Evolutionary conservation across 1,139 yeast species (phyloP), one percentile per base, ranked within the genome.

Genomic region (Yamadazyma diospyri): DNA sequence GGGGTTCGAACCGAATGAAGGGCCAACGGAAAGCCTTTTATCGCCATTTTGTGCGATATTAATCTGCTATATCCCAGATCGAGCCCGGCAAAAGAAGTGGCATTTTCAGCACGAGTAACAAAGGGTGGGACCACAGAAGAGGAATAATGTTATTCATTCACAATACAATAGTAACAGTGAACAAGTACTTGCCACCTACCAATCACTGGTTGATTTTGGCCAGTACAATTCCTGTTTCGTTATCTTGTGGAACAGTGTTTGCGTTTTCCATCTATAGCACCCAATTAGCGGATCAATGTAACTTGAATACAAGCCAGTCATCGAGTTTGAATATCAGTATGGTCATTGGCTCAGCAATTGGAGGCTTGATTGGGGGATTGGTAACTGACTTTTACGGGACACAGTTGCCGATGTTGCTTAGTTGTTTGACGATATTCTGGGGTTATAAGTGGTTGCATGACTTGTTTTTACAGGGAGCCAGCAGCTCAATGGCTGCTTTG

Each of bases 221-320:
- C 2, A 46, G 57, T 13, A 49, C 63, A 5, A 42, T 61, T 5
- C 65, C 65, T 0, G 64, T 61, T 14, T 56, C 64, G 1, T 41
- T 61, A 13, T 49, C 65, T 0, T 47, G 63, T 19, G 67, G 67
- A 4, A 59, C 65, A 0, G 34, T 61, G 9, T 61, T 61, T 41
- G 64, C 60, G 7, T 59, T 49, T 38, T 59, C 66, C 3, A 59
- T 60, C 3, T 60, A 58, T 40, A 52, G 54, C 10, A 59, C 66
- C 8, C 62, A 59, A 35, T 43, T 61, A 23, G 63, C 64, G 1
- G 56, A 55, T 12, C 38, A 37, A 30, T 61, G 67, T 43, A 45
- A 50, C 10, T 43, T 61, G 23, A 55, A 46, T 31, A 52, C 64
- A 11, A 47, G 58, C 16, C 50, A 55, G 32, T 44, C 59, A 16